Evolutionary conservation across 495 filamentous ascomycete genomes (phyloP).

Genomic region (Penicillium atrosanguineum): DNA sequence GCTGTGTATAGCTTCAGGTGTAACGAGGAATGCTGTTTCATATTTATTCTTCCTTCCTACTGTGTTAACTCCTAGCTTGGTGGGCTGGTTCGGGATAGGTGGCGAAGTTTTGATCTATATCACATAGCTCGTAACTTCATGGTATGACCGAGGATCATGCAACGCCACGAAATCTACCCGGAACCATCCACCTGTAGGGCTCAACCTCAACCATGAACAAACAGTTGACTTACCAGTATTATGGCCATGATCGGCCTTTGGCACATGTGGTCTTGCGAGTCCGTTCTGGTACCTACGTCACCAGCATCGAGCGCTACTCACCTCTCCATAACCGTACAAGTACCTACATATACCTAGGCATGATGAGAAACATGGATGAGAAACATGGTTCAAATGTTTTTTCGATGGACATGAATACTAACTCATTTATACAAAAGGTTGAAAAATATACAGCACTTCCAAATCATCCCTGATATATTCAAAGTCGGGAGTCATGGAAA

Average conservation of each 20-base stretch:
- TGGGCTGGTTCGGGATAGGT: not conserved
- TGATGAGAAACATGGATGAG: not conserved
- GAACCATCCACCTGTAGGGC: not conserved
- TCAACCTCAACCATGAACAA: not conserved
- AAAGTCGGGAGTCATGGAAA: slow-evolving; percentile 19
- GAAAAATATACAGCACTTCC: slow-evolving; percentile 1
- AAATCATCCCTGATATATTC: not conserved
- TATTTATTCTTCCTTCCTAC: not conserved
- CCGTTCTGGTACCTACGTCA: not conserved
- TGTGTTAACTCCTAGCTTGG: not conserved
- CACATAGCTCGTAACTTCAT: not conserved
- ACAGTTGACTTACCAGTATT: not conserved
- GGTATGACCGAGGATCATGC: not conserved
- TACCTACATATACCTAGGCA: not conserved
- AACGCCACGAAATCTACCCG: not conserved
- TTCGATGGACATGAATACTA: not conserved
- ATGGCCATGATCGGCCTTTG: not conserved
- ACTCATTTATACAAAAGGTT: slow-evolving; percentile 7
- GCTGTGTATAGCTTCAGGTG: not conserved
- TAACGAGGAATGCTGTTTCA: not conserved
- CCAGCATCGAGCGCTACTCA: not conserved
- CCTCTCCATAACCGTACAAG: not conserved
- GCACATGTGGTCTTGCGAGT: too few relatives aligned
- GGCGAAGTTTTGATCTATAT: not conserved
- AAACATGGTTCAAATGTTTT: too few relatives aligned